Evolutionary conservation across 495 filamentous ascomycete genomes (phyloP).

Genomic region (Tuber microsphaerosporum): DNA sequence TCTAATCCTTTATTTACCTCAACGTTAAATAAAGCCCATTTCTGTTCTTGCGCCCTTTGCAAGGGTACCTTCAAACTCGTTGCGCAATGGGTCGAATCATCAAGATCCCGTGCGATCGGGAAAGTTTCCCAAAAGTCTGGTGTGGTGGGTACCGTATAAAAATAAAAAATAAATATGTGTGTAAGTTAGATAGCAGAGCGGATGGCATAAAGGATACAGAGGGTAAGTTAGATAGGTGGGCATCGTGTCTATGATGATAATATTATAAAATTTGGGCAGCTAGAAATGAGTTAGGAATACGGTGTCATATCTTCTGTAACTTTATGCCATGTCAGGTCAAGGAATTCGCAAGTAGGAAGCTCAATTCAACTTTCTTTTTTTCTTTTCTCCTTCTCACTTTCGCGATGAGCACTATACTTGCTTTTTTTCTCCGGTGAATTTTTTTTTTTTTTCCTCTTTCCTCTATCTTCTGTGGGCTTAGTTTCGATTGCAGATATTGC

Average conservation of each 20-base stretch:
- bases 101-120: background rate
- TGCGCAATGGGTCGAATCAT: no score
- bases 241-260: background rate
- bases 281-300: background rate
- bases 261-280: background rate
- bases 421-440: background rate
- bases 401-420: background rate
- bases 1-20: background rate
- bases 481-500: background rate
- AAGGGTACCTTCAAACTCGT: background rate
- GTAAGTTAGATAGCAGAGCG: background rate
- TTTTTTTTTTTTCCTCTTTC: background rate
- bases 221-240: background rate
- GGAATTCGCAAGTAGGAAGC: slow-evolving; percentile 1
- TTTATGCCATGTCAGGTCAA: background rate
- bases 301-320: background rate
- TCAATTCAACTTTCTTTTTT: background rate
- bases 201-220: background rate
- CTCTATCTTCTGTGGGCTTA: background rate
- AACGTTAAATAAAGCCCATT: background rate
- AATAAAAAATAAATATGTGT: background rate
- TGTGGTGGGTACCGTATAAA: background rate
- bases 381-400: background rate
- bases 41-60: background rate
- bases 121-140: background rate